Base-by-base conservation (phyloP, 768 basidiomycete species). In the Suillus ampliporus region DNA sequence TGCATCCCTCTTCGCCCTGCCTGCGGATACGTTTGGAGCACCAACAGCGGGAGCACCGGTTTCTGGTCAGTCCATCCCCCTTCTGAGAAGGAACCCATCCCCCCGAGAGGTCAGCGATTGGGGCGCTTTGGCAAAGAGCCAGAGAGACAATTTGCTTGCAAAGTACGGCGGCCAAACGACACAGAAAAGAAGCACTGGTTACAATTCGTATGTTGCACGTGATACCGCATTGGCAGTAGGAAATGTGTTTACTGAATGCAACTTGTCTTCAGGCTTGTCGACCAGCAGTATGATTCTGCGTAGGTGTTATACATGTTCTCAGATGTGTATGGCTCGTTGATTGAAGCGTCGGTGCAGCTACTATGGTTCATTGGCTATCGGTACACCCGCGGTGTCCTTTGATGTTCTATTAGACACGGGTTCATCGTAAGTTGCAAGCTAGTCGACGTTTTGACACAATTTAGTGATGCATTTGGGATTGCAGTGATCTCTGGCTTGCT, bases 221-320 rank as follows among this genome's bases (percentile, higher is more conserved):
- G 21, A 31, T 35, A 57, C 59, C 21, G n/a, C n/a, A n/a, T n/a
- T n/a, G n/a, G 44, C 34, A 23, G 19, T 15, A 13, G 17, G 43
- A n/a, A 34, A 37, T 46, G 2, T 53, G 41, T 62, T 71, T 26
- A 69, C 41, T 9, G 15, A 40, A 13, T 6, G 31, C 13, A n/a
- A 44, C 41, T 38, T 37, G 15, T 17, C 5, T 46, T 23, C 65
- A 92, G 90, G 56, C 73, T 91, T 19, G 80, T 83, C 19, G 86
- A 90, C 68, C 89, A 92, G 74, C 80, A 82, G 43, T 72, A 78
- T 15, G 91, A 93, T 73, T 87, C 89, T 14, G 86, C 83, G 88
- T 87, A 68, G 56, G 80, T 68, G 31, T 31, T 43, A 15, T 8
- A 51, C 31, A 26, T 51, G 2, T 58, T 62, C 10, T 26, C 26